Evolutionary conservation across 2,329 filamentous ascomycete species (phyloP).

Genomic region (Trichoderma arundinaceum): DNA sequence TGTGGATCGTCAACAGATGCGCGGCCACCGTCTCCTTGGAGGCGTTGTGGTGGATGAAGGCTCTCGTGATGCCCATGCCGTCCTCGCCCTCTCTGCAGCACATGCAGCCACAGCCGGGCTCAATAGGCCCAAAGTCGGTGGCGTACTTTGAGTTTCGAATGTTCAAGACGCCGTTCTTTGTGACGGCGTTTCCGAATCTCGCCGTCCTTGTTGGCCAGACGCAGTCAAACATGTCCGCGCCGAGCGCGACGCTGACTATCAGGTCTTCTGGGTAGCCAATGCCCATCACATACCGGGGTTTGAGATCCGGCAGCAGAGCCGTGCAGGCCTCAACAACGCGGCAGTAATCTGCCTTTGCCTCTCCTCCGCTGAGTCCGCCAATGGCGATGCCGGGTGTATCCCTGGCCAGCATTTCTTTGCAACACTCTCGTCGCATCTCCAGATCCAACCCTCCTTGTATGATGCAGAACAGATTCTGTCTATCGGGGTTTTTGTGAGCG

Average conservation of each 20-base stretch:
- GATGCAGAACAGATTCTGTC: slow-evolving; percentile 96
- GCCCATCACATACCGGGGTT: slow-evolving; percentile 99
- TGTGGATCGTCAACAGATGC: slow-evolving; percentile 85
- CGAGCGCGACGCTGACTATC: slow-evolving; percentile 88
- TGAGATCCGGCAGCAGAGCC: slow-evolving; percentile 79
- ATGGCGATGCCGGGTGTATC: slow-evolving; percentile 97
- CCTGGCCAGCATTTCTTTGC: slow-evolving; percentile 81
- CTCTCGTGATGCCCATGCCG: slow-evolving; percentile 80
- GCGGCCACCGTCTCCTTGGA: slow-evolving; percentile 96
- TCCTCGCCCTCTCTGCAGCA: slow-evolving; percentile 74
- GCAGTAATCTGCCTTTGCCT: slow-evolving; percentile 93
- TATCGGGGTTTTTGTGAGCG: slow-evolving; percentile 80
- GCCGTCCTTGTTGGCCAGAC: slow-evolving; percentile 98
- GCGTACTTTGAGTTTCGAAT: slow-evolving; percentile 77
- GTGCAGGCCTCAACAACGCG: slow-evolving; percentile 89
- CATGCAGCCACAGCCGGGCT: slow-evolving; percentile 79
- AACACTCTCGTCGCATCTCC: slow-evolving; percentile 83
- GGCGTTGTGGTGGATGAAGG: slow-evolving; percentile 89
- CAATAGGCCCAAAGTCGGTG: slow-evolving; percentile 81
- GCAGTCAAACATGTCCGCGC: slow-evolving; percentile 99
- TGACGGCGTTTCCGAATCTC: slow-evolving; percentile 94
- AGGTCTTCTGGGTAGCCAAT: slow-evolving; percentile 97
- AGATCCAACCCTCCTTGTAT: slow-evolving; percentile 95
- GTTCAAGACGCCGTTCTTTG: slow-evolving; percentile 79
- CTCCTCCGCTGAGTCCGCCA: slow-evolving; percentile 90